phyloP scores from a whole-genome alignment of 768 basidiomycete genomes.

The Coprinopsis strossmayeri region DNA sequence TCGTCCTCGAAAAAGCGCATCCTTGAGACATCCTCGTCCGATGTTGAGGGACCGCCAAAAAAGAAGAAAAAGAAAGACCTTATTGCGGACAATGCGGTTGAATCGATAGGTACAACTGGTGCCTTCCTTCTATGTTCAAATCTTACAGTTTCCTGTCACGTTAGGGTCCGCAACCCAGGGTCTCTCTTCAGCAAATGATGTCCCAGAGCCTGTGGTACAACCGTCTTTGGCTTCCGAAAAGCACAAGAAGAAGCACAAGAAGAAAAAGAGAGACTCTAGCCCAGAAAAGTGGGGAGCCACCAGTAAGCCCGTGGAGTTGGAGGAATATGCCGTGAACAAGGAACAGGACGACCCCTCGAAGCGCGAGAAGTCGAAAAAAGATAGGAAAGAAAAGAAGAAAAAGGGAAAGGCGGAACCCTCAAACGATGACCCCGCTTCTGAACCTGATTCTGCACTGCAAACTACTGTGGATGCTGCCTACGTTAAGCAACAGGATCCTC shows the following conservation, averaged over 20 bases:
- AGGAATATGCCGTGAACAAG: not conserved
- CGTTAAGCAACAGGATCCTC: not conserved
- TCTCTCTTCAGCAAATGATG: too few species aligned
- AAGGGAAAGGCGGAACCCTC: slow-evolving; percentile 3
- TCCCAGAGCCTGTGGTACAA: too few species aligned
- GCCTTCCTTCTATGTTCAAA: too few species aligned
- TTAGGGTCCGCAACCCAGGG: too few species aligned
- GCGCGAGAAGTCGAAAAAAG: slow-evolving; percentile 13
- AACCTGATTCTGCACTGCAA: not conserved
- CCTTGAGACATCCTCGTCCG: not conserved
- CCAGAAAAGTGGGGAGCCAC: not conserved
- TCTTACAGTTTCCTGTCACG: too few species aligned
- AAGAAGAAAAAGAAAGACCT: not conserved
- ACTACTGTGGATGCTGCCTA: not conserved
- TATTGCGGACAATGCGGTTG: not conserved
- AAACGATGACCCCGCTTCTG: too few species aligned
- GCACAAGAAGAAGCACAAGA: slow-evolving; percentile 10
- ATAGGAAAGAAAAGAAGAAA: slow-evolving; percentile 17
- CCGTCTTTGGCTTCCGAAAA: not conserved
- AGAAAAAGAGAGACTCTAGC: slow-evolving; percentile 8
- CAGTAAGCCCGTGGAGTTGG: not conserved
- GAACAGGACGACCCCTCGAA: not conserved
- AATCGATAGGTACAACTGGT: too few species aligned
- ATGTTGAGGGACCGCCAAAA: not conserved
- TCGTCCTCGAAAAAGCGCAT: not conserved